A percentile compares a stretch with the other conserved stretches of the same genome.
These are phyloP conservation scores for Dalbergia cultrata DNA, from an alignment of 306 rosid genomes.

Conservation along the genomic window DNA sequence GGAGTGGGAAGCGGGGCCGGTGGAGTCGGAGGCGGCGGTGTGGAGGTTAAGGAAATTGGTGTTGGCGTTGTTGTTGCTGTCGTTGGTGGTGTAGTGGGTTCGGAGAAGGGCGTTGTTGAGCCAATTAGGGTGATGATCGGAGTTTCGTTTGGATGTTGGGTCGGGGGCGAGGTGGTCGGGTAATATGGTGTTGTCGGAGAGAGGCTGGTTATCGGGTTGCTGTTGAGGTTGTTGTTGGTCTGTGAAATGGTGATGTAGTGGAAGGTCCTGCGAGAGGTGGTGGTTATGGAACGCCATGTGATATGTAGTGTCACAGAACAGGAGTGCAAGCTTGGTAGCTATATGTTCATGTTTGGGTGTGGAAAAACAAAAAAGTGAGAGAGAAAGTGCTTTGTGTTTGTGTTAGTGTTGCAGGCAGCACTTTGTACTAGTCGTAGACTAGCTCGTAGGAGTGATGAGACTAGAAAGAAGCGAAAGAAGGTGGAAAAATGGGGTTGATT, in stretches of 20 bases:
- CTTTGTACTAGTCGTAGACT: background rate
- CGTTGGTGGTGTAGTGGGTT: conserved; percentile 56
- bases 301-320: background rate
- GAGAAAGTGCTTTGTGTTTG: background rate
- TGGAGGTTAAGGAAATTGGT: conserved; percentile 89
- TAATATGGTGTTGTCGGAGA: conserved; percentile 45
- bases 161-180: conserved; percentile 53
- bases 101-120: conserved; percentile 97
- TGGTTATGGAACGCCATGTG: conserved; percentile 87
- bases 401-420: conserved; percentile 35
- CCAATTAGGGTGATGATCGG: conserved; percentile 85
- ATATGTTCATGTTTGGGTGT: conserved; percentile 34
- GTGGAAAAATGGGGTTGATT: conserved; percentile 30
- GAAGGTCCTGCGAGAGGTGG: conserved; percentile 75
- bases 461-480: background rate
- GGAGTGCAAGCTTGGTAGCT: background rate
- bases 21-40: conserved; percentile 69
- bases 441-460: background rate
- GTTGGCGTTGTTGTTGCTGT: conserved; percentile 27
- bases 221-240: conserved; percentile 61
- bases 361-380: background rate
- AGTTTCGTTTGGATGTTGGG: conserved; percentile 57
- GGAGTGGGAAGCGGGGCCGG: conserved; percentile 52
- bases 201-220: conserved; percentile 46
- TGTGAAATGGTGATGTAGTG: conserved; percentile 79